Percentiles rank a stretch among this genome's conserved stretches.
phyloP scores from a whole-genome alignment of 805 yeast species.

The Hanseniaspora valbyensis region DNA sequence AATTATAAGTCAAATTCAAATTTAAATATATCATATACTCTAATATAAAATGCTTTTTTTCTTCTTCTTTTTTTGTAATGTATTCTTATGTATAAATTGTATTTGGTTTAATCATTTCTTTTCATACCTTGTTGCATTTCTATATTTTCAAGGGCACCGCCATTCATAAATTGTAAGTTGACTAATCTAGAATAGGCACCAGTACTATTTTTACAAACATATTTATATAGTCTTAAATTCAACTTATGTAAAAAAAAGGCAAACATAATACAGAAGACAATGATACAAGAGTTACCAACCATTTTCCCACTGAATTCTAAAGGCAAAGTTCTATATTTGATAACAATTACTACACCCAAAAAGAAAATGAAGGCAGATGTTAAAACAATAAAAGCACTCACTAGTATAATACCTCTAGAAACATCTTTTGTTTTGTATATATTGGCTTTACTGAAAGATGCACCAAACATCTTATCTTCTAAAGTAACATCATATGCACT shows the following conservation, averaged over 20 bases:
- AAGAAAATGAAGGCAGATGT: constrained; percentile 27
- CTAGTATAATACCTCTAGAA: constrained; percentile 22
- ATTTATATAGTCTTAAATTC: constrained; percentile 19
- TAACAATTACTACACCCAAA: constrained; percentile 29
- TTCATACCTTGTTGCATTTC: not conserved
- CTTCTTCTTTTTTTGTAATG: too few species aligned
- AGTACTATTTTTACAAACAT: constrained; percentile 6
- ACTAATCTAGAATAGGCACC: constrained; percentile 6
- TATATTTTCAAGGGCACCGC: not conserved
- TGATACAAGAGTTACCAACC: constrained; percentile 19
- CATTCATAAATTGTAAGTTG: not conserved
- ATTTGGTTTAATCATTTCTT: not conserved
- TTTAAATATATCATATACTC: too few species aligned
- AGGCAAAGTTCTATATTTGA: constrained; percentile 29
- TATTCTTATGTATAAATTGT: too few species aligned
- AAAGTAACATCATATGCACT: constrained; percentile 1
- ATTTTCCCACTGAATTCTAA: constrained; percentile 18
- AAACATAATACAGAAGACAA: constrained; percentile 19
- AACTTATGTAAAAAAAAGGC: constrained; percentile 19
- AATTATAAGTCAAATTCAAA: too few species aligned
- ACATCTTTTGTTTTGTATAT: constrained; percentile 18
- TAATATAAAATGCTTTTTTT: too few species aligned
- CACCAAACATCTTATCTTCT: constrained; percentile 22
- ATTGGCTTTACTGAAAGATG: constrained; percentile 22
- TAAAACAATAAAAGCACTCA: constrained; percentile 24